These are phyloP conservation scores for Tripterygium wilfordii DNA, from an alignment of 177 flowering plant genomes.

Conservation along the genomic window DNA sequence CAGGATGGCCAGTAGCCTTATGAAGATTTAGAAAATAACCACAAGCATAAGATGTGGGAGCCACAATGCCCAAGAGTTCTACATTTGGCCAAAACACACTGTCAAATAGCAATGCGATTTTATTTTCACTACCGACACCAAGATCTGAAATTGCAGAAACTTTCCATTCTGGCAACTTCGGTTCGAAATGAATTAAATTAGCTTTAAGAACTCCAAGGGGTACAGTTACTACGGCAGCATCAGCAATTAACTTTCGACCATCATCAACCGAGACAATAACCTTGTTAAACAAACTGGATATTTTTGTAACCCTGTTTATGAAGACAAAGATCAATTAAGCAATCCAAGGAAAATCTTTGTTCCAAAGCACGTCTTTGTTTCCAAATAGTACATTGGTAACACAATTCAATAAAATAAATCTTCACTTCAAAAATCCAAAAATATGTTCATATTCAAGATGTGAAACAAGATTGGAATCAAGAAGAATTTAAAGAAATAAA, in stretches of 20 bases:
- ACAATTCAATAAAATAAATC: too few species aligned
- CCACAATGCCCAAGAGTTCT: slow-evolving; percentile 74
- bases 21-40: slow-evolving; percentile 95
- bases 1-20: slow-evolving; percentile 89
- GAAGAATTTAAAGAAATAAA: too few species aligned
- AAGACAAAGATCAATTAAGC: too few species aligned
- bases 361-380: too few species aligned
- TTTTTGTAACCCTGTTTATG: slow-evolving; percentile 58
- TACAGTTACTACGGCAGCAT: slow-evolving; percentile 80
- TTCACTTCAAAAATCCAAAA: too few species aligned
- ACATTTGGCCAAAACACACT: slow-evolving; percentile 87
- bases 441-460: too few species aligned
- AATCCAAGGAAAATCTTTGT: too few species aligned
- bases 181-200: slow-evolving; percentile 71
- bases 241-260: slow-evolving; percentile 62
- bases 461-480: too few species aligned
- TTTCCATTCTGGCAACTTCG: slow-evolving; percentile 79
- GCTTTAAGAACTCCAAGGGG: slow-evolving; percentile 88
- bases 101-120: slow-evolving; percentile 73
- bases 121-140: slow-evolving; percentile 87
- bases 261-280: slow-evolving; percentile 61
- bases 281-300: slow-evolving; percentile 43
- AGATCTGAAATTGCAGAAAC: slow-evolving; percentile 69
- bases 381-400: too few species aligned
- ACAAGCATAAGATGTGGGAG: slow-evolving; percentile 70